Percentiles rank a stretch among this genome's conserved stretches.
phyloP scores from a whole-genome alignment of 176 grass and related monocot species.

The Phyllostachys edulis region DNA sequence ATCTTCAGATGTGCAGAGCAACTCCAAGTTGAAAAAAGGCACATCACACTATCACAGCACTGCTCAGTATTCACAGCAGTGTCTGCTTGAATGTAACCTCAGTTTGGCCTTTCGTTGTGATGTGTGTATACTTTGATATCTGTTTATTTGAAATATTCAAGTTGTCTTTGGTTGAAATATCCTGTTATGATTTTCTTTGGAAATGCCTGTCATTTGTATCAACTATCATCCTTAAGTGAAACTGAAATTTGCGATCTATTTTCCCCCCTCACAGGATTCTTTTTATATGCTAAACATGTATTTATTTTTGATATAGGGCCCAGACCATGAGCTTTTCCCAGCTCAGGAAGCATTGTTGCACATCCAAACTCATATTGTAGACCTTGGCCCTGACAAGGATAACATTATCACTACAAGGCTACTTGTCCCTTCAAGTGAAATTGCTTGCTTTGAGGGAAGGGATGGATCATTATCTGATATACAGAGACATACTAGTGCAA shows the following conservation, averaged over 20 bases:
- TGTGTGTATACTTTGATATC: neutral
- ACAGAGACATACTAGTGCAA: slow-evolving; percentile 75
- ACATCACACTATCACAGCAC: neutral
- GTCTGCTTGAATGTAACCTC: neutral
- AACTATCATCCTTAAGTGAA: neutral
- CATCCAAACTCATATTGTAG: slow-evolving; percentile 91
- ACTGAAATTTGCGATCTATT: slow-evolving; percentile 21
- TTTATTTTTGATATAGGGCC: slow-evolving; percentile 55
- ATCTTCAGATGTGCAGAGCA: neutral
- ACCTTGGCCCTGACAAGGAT: slow-evolving; percentile 94
- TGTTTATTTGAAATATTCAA: slow-evolving; percentile 22
- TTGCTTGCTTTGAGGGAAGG: slow-evolving; percentile 77
- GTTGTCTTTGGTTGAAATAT: slow-evolving; percentile 15
- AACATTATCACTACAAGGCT: slow-evolving; percentile 94
- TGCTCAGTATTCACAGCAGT: neutral
- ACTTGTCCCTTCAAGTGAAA: slow-evolving; percentile 85
- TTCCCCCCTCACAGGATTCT: neutral
- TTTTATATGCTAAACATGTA: slow-evolving; percentile 22
- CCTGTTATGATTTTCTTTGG: neutral
- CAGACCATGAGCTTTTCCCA: slow-evolving; percentile 88
- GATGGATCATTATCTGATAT: slow-evolving; percentile 84
- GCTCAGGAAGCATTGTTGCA: slow-evolving; percentile 94
- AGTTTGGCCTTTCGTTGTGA: slow-evolving; percentile 12
- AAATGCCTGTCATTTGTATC: slow-evolving; percentile 8
- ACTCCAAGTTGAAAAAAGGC: neutral